Conservation (phyloP, 192 early-diverging fungal genomes). For the Chytriomyces sp. region DNA sequence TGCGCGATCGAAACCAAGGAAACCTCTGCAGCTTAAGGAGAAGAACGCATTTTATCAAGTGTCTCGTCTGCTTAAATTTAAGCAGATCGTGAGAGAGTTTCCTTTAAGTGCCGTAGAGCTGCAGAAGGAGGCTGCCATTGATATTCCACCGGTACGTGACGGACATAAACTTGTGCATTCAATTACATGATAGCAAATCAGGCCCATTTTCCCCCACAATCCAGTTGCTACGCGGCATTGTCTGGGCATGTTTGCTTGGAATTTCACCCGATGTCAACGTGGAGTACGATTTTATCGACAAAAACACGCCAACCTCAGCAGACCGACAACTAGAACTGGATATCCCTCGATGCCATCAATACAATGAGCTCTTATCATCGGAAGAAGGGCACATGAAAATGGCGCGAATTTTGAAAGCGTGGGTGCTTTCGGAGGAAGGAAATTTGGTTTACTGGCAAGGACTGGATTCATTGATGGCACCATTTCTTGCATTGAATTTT, state of each 20-base stretch:
- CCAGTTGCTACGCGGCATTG: slow-evolving; percentile 13
- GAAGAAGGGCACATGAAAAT: slow-evolving; percentile 40
- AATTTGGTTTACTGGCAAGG: slow-evolving; percentile 85
- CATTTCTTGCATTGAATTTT: slow-evolving; percentile 77
- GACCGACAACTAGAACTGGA: slow-evolving; percentile 34
- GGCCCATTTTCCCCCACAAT: neutral
- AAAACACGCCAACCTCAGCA: slow-evolving; percentile 7
- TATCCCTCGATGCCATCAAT: slow-evolving; percentile 49
- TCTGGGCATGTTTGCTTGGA: slow-evolving; percentile 22
- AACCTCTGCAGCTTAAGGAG: slow-evolving; percentile 15
- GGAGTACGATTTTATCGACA: slow-evolving; percentile 6
- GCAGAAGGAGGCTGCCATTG: slow-evolving; percentile 7
- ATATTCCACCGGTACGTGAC: slow-evolving; percentile 24
- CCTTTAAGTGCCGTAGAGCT: slow-evolving; percentile 7
- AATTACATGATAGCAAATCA: neutral
- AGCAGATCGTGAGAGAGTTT: slow-evolving; percentile 15
- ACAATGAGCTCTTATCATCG: slow-evolving; percentile 42
- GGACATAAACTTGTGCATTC: neutral
- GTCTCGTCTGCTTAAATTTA: slow-evolving; percentile 4
- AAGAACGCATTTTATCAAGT: slow-evolving; percentile 25
- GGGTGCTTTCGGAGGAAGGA: slow-evolving; percentile 44
- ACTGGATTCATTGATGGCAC: slow-evolving; percentile 75
- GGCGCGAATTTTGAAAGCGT: slow-evolving; percentile 41
- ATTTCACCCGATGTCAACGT: neutral
- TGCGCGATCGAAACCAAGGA: neutral